A percentile compares a stretch with the other conserved stretches of the same genome.
phyloP scores from a whole-genome alignment of 1,284 basidiomycete species.

The Hemileia vastatrix region DNA sequence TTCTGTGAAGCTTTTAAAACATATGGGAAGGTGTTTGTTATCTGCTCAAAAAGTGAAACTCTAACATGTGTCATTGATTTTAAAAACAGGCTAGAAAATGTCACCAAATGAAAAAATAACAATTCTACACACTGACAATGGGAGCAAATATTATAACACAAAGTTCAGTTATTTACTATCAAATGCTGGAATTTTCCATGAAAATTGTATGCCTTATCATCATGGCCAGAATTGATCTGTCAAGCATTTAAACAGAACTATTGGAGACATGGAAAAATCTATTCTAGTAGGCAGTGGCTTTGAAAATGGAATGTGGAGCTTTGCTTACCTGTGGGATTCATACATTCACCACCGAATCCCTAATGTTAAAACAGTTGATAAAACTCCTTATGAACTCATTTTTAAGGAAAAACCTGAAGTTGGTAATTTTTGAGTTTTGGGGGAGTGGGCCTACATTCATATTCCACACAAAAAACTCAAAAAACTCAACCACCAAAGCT shows the following conservation, averaged over 20 bases:
- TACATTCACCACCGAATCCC: background rate
- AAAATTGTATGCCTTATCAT: background rate
- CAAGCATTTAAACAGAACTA: background rate
- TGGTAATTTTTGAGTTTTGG: background rate
- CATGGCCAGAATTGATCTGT: background rate
- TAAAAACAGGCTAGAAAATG: background rate
- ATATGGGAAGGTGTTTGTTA: background rate
- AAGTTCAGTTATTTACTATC: background rate
- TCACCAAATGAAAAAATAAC: background rate
- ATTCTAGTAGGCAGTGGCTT: background rate
- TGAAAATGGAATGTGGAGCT: background rate
- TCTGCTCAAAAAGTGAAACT: background rate
- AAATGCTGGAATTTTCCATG: background rate
- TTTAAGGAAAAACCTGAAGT: background rate
- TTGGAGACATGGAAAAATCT: slow-evolving; percentile 1
- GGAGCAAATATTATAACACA: background rate
- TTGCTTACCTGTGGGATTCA: background rate
- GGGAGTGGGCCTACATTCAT: background rate
- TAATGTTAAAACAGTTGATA: background rate
- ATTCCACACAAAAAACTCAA: background rate
- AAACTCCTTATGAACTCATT: background rate
- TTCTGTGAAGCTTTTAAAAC: background rate
- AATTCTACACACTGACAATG: background rate
- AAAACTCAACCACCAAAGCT: background rate
- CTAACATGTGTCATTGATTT: background rate